Base-by-base conservation (phyloP, 2,329 filamentous ascomycete species). In the Aspergillus pseudotamarii region DNA sequence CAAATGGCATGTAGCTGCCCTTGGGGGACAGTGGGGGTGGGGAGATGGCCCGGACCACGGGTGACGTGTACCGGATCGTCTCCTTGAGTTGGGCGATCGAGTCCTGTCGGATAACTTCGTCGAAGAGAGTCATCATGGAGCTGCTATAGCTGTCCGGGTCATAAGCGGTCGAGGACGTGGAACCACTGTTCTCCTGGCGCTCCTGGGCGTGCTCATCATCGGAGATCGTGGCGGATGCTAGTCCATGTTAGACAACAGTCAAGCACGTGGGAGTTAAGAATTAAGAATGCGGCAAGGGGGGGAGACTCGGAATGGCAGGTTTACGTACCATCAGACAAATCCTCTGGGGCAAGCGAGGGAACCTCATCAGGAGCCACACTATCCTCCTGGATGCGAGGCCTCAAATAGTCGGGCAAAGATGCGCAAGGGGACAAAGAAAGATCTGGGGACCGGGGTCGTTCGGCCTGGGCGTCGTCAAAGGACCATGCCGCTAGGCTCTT, bases 401-500 rank as follows among this genome's bases (percentile, higher is more conserved):
- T 54, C 62, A 72, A 58, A 63, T 67, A 62, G 63, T 66, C 71
- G 54, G 69, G 69, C 23, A 73, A 59, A 6, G 75, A 74, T 57
- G 74, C 70, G 61, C 70, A 76, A 12, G 80, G 79, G 34, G 78
- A 81, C 16, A 81, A 64, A 11, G 78, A 73, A 9, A 76, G 65
- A 48, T 78, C 76, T 19, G 73, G 62, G 0, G 79, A 77, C 60
- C 77, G 75, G 30, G 67, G 66, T 50, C 79, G 74, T 41, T 76
- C 73, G 16, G 65, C 72, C 59, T 70, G 75, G 11, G 78, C 76
- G 12, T 71, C 70, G 11, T 73, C 73, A 58, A 83, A 81, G 10
- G 78, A 79, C 75, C 81, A 84, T 12, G 79, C 76, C 14, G 79
- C 78, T 54, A 84, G 66, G 38, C 66, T 74, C 48, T 78, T 76